A percentile compares a stretch with the other conserved stretches of the same genome.
These are phyloP conservation scores for Debaryomyces hansenii DNA, from an alignment of 805 yeast species.

Conservation along the genomic window DNA sequence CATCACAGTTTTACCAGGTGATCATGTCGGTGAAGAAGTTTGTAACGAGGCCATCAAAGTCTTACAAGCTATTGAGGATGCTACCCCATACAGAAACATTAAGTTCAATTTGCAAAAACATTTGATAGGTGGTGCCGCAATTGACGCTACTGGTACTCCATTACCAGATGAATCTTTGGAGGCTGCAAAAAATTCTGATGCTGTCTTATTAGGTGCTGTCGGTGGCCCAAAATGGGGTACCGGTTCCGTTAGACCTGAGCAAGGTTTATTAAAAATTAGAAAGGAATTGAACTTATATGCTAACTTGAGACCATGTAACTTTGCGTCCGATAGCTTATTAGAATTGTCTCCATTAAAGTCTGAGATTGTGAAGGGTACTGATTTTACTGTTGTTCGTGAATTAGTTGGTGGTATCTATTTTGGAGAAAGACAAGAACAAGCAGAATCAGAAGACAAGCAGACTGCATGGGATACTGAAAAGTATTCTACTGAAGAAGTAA, in stretches of 20 bases:
- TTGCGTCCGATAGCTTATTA: constrained; percentile 79
- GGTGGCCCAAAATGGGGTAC: constrained; percentile 99
- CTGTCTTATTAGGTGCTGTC: constrained; percentile 96
- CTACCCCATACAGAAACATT: constrained; percentile 39
- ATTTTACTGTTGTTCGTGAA: constrained; percentile 92
- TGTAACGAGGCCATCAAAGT: constrained; percentile 91
- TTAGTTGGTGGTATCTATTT: constrained; percentile 97
- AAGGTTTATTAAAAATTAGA: constrained; percentile 90
- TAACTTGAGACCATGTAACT: constrained; percentile 94
- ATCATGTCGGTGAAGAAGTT: constrained; percentile 93
- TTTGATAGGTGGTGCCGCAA: constrained; percentile 97
- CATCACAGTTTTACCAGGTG: constrained; percentile 91
- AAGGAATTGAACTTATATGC: constrained; percentile 94
- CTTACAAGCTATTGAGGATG: constrained; percentile 67
- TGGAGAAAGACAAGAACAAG: constrained; percentile 93
- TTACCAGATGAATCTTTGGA: constrained; percentile 80
- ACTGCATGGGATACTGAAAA: constrained; percentile 93
- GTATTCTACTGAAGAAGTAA: constrained; percentile 88
- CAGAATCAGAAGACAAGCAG: constrained; percentile 59
- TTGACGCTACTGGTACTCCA: constrained; percentile 94
- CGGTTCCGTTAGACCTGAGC: constrained; percentile 95
- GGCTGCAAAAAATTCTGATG: constrained; percentile 84
- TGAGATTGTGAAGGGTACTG: constrained; percentile 85
- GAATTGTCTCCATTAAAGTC: constrained; percentile 86
- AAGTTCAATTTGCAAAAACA: constrained; percentile 79